A percentile compares a stretch with the other conserved stretches of the same genome.
Evolutionary conservation across 1,284 basidiomycete genomes (phyloP).

Genomic region (Cryptococcus floricola): DNA sequence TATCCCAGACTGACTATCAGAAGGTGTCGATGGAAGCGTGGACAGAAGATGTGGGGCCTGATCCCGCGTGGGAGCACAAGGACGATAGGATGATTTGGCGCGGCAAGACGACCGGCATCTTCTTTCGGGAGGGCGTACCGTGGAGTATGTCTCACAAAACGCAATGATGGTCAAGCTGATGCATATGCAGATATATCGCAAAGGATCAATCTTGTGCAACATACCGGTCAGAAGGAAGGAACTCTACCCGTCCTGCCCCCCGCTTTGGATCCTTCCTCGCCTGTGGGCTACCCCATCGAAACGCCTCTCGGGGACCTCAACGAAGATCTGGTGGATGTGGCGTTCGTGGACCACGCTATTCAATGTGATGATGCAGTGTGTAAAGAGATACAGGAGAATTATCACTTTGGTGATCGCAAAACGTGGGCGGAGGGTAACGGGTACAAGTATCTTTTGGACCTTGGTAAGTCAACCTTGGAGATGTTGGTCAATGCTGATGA

Average conservation of each 20-base stretch:
- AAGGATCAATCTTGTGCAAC: conserved; percentile 47
- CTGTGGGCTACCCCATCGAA: conserved; percentile 52
- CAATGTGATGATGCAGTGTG: conserved; percentile 55
- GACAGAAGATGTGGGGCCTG: conserved; percentile 50
- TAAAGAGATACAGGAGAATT: conserved; percentile 50
- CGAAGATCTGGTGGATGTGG: conserved; percentile 57
- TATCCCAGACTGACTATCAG: conserved; percentile 9
- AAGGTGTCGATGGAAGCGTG: conserved; percentile 48
- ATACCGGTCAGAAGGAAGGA: conserved; percentile 46
- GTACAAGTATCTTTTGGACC: conserved; percentile 66
- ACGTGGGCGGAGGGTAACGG: conserved; percentile 55
- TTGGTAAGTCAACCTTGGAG: conserved; percentile 39
- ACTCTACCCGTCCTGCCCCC: conserved; percentile 43
- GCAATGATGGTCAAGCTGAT: not conserved
- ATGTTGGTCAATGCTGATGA: not conserved
- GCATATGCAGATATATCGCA: conserved; percentile 51
- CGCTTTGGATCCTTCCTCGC: conserved; percentile 21
- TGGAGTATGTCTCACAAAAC: conserved; percentile 50
- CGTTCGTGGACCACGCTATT: conserved; percentile 55
- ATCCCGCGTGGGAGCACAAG: conserved; percentile 59
- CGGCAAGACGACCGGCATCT: conserved; percentile 64
- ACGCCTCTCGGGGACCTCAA: conserved; percentile 51
- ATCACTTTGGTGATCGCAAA: conserved; percentile 52
- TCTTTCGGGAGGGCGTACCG: conserved; percentile 48
- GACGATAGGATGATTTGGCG: conserved; percentile 62